These are phyloP conservation scores for Exobasidium cylindrosporum DNA, from an alignment of 1,284 basidiomycete genomes.

Conservation along the genomic window DNA sequence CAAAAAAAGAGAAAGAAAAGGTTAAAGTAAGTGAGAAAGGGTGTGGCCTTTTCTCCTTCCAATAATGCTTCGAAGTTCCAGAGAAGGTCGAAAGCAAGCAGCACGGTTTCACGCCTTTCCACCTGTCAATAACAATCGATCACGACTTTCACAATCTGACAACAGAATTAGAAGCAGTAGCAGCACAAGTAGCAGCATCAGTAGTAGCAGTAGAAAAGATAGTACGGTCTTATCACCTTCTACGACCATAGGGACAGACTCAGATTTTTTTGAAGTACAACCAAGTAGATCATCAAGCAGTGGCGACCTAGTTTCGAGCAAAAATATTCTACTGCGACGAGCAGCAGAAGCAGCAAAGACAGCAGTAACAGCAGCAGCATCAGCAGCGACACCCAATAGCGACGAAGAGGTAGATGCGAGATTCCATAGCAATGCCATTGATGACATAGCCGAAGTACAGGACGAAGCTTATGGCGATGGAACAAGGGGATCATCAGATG, in stretches of 20 bases:
- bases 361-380: too few species aligned
- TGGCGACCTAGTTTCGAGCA: neutral
- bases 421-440: too few species aligned
- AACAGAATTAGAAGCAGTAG: too few species aligned
- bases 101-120: constrained; percentile 7
- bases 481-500: too few species aligned
- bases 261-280: neutral
- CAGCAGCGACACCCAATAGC: too few species aligned
- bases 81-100: constrained; percentile 12
- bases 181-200: neutral
- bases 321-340: too few species aligned
- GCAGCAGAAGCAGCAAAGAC: neutral
- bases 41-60: neutral
- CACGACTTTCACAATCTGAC: neutral
- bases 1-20: neutral
- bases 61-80: constrained; percentile 9
- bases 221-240: neutral
- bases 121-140: neutral
- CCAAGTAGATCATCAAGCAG: neutral
- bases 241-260: neutral
- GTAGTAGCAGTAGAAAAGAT: neutral
- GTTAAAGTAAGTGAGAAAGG: neutral
- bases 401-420: too few species aligned
- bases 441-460: too few species aligned
- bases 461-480: too few species aligned